Conservation (phyloP, 495 filamentous ascomycete genomes). For the Annulohypoxylon maeteangense region DNA sequence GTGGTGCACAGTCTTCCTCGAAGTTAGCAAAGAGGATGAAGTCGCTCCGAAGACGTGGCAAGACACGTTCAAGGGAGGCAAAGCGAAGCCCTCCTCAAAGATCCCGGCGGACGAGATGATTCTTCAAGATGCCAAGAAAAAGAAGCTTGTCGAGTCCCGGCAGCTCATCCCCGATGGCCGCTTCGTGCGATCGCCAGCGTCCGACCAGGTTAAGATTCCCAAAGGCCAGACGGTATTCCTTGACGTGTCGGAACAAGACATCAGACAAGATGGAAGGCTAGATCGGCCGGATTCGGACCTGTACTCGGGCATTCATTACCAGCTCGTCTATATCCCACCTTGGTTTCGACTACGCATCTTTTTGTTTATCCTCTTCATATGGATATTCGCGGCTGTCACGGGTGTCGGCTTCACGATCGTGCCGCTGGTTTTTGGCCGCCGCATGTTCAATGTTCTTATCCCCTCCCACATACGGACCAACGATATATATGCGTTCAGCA, state of each 20-base stretch:
- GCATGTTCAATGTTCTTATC: slow-evolving; percentile 74
- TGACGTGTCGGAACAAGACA: slow-evolving; percentile 77
- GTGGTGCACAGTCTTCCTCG: slow-evolving; percentile 52
- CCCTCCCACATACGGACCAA: slow-evolving; percentile 78
- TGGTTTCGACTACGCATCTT: slow-evolving; percentile 82
- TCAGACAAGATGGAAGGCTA: slow-evolving; percentile 66
- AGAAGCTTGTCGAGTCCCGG: slow-evolving; percentile 55
- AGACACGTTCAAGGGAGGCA: slow-evolving; percentile 53
- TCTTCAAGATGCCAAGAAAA: slow-evolving; percentile 40
- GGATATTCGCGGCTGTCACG: slow-evolving; percentile 92
- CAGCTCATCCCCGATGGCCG: slow-evolving; percentile 72
- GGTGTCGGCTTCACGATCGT: slow-evolving; percentile 88
- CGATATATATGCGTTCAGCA: slow-evolving; percentile 95
- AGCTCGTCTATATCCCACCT: slow-evolving; percentile 89
- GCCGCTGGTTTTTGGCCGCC: slow-evolving; percentile 84
- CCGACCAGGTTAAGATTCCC: slow-evolving; percentile 91
- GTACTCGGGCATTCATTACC: slow-evolving; percentile 77
- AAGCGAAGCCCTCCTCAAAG: slow-evolving; percentile 44
- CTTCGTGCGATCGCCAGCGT: slow-evolving; percentile 89
- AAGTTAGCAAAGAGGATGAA: slow-evolving; percentile 44
- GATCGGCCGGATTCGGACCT: slow-evolving; percentile 67
- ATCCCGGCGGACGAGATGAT: slow-evolving; percentile 42
- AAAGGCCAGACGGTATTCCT: slow-evolving; percentile 85
- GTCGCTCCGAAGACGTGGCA: slow-evolving; percentile 55
- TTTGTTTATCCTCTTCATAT: slow-evolving; percentile 88